Conservation (phyloP, 148 eudicot species). For the Rheum nobile region DNA sequence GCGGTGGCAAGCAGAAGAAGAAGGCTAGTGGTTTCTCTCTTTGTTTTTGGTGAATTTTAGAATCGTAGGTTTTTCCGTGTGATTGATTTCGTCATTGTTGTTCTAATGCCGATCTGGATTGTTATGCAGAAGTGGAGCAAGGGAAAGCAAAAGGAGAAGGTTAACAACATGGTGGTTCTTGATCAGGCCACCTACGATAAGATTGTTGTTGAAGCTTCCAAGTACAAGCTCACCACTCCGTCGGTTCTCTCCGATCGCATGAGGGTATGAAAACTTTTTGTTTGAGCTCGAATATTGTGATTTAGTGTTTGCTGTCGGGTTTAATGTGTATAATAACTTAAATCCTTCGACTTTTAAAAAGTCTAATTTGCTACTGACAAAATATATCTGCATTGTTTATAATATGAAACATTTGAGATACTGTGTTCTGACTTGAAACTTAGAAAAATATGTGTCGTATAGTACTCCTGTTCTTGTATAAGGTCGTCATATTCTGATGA, state of each 20-base stretch:
- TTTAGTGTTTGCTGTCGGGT: no score
- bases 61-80: neutral
- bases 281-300: no score
- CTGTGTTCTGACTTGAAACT: no score
- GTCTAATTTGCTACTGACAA: no score
- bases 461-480: no score
- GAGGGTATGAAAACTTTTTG: conserved; percentile 33
- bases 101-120: neutral
- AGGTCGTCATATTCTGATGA: neutral
- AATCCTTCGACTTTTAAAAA: no score
- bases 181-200: conserved; percentile 82
- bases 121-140: conserved; percentile 80
- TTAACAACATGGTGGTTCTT: conserved; percentile 91
- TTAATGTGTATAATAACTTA: no score
- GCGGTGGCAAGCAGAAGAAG: conserved; percentile 30
- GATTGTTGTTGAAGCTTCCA: conserved; percentile 64
- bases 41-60: neutral
- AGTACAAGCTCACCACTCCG: conserved; percentile 80
- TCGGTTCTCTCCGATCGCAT: conserved; percentile 79
- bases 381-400: no score
- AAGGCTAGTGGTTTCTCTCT: conserved; percentile 7
- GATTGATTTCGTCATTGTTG: neutral
- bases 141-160: conserved; percentile 99
- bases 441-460: no score
- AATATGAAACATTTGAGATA: no score